Evolutionary conservation across 108 stramenopile genomes (phyloP).

Genomic region (Fistulifera pelliculosa): DNA sequence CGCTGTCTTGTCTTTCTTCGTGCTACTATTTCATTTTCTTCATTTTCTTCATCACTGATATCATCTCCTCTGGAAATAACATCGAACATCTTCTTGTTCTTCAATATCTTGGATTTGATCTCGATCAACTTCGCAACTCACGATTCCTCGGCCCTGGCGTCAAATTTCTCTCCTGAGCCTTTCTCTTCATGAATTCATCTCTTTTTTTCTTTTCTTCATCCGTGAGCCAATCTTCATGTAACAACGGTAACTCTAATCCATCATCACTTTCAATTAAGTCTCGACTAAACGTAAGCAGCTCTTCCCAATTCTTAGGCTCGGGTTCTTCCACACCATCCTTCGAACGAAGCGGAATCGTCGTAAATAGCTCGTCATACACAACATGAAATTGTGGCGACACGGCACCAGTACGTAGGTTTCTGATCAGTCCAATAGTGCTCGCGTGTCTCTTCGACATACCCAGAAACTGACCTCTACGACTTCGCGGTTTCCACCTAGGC

Average conservation of each 20-base stretch:
- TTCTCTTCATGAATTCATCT: not conserved
- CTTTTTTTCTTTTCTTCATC: not conserved
- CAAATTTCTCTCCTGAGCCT: not conserved
- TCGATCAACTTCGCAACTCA: not conserved
- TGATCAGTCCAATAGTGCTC: constrained; percentile 24
- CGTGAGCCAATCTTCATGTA: constrained; percentile 1
- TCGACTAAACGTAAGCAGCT: no score
- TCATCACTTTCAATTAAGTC: not conserved
- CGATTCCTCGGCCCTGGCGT: not conserved
- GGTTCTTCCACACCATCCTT: not conserved
- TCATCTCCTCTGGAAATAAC: constrained; percentile 3
- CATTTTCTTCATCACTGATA: not conserved
- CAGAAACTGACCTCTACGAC: constrained; percentile 30
- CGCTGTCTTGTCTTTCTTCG: no score
- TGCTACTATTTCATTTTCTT: not conserved
- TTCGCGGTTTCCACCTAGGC: constrained; percentile 35
- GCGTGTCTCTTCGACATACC: constrained; percentile 34
- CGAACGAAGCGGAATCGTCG: constrained; percentile 20
- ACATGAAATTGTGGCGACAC: constrained; percentile 40
- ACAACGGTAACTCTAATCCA: not conserved
- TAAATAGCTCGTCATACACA: constrained; percentile 38
- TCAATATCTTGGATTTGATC: no score
- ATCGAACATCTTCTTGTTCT: not conserved
- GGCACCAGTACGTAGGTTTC: constrained; percentile 23
- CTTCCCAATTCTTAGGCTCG: no score